A percentile compares a stretch with the other conserved stretches of the same genome.
Evolutionary conservation across 2,329 filamentous ascomycete species (phyloP).

Genomic region (Leptographium lundbergii): DNA sequence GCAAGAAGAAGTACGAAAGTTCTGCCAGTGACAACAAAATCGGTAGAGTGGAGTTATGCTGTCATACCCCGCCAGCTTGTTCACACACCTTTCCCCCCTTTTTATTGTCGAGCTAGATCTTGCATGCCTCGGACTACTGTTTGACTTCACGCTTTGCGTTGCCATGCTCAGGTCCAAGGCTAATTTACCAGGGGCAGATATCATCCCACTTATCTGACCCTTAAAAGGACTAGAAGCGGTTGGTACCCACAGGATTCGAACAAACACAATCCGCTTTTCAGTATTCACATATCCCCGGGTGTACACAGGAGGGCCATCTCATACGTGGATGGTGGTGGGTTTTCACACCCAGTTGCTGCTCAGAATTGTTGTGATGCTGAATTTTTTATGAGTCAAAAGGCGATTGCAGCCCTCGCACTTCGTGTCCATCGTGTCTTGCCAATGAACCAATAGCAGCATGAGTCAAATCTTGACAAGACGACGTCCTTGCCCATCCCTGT

Average conservation of each 20-base stretch:
- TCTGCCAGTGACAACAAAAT: background rate
- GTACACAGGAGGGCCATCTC: no score
- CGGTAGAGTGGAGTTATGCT: background rate
- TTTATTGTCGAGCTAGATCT: background rate
- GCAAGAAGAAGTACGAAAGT: background rate
- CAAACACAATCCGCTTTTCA: background rate
- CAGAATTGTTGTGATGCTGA: background rate
- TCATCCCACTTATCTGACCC: background rate
- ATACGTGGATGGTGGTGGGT: no score
- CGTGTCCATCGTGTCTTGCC: background rate
- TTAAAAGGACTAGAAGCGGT: background rate
- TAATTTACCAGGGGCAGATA: background rate
- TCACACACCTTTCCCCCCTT: no score
- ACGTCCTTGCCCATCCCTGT: conserved; percentile 1
- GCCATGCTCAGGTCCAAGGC: background rate
- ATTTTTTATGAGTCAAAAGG: background rate
- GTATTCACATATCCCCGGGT: background rate
- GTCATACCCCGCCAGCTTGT: background rate
- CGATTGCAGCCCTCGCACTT: background rate
- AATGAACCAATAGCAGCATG: background rate
- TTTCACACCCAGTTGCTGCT: no score
- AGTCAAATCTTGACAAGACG: conserved; percentile 5
- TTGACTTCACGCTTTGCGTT: background rate
- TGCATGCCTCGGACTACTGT: background rate
- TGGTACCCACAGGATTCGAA: background rate